Conservation (phyloP, 2,329 filamentous ascomycete species). For the Botrytis fragariae region DNA sequence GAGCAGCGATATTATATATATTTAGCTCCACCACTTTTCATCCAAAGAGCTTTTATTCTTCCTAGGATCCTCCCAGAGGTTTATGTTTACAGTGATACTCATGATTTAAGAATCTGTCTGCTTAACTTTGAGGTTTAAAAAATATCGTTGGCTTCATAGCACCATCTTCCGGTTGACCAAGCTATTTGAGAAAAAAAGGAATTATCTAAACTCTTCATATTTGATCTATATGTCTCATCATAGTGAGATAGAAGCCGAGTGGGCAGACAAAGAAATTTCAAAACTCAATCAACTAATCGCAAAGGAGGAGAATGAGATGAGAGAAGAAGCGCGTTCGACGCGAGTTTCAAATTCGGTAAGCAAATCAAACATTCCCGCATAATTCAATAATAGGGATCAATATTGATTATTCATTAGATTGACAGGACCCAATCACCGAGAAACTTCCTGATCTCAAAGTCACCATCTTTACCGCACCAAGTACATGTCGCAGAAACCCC, state of each 20-base stretch:
- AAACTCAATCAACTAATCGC: background rate
- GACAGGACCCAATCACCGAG: background rate
- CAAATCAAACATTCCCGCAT: background rate
- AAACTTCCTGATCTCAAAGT: background rate
- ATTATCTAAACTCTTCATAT: background rate
- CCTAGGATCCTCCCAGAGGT: too few relatives aligned
- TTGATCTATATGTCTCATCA: background rate
- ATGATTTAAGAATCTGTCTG: background rate
- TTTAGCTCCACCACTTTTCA: too few relatives aligned
- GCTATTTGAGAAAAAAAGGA: accelerated
- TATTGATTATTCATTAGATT: background rate
- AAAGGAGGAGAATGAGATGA: background rate
- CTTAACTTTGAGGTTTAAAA: background rate
- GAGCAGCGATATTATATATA: background rate
- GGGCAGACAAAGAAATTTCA: background rate
- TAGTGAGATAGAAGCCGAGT: background rate
- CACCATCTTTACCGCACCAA: background rate
- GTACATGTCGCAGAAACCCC: accelerated
- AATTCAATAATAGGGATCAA: background rate
- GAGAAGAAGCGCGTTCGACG: background rate
- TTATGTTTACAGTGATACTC: too few relatives aligned
- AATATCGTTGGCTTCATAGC: background rate
- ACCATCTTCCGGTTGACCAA: background rate
- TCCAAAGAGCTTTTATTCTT: too few relatives aligned
- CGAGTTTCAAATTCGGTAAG: background rate